phyloP scores from a whole-genome alignment of 768 basidiomycete species.

The Tricholoma furcatifolium region DNA sequence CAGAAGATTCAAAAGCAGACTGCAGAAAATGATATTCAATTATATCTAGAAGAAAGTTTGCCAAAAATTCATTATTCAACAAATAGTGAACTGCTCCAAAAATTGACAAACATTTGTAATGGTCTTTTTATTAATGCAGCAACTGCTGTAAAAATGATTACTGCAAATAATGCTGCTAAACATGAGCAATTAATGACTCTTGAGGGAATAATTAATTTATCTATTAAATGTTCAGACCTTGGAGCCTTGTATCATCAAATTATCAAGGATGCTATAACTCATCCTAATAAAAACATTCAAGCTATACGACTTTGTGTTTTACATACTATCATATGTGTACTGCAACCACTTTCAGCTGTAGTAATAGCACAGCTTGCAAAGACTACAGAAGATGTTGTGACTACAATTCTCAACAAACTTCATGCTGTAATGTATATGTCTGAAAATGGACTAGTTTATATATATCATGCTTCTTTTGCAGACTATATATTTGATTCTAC shows the following conservation, averaged over 20 bases:
- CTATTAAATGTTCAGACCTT: neutral
- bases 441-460: neutral
- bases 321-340: constrained; percentile 5
- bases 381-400: neutral
- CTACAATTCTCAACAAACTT: neutral
- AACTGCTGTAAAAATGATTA: neutral
- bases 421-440: constrained; percentile 1
- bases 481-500: neutral
- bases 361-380: neutral
- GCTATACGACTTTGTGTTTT: neutral
- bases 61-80: neutral
- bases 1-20: neutral
- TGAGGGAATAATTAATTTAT: neutral
- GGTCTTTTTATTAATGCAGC: neutral
- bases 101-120: neutral
- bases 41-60: neutral
- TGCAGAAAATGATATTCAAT: neutral
- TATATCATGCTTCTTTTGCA: constrained; percentile 3
- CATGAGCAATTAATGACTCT: neutral
- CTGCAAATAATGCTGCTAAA: neutral
- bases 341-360: neutral
- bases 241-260: neutral
- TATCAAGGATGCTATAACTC: neutral
- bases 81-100: neutral
- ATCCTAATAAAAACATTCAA: neutral